Percentiles rank a stretch among this genome's conserved stretches.
These are phyloP conservation scores for Tulasnella sp. DNA, from an alignment of 768 basidiomycete species.

Conservation along the genomic window DNA sequence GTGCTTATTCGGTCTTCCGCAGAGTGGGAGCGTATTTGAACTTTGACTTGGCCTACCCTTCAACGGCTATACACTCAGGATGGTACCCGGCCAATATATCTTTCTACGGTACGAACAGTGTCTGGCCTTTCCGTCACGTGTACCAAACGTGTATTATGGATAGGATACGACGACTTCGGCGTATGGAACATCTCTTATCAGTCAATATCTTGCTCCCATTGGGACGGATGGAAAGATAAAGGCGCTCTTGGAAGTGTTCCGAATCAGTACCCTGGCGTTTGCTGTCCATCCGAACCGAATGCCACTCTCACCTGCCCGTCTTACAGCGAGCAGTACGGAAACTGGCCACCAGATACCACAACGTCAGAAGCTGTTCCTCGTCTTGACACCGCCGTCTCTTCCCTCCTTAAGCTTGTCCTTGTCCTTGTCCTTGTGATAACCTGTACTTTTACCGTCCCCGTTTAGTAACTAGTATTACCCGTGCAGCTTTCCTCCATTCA, in stretches of 20 bases:
- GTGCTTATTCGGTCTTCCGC: neutral
- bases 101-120: slow-evolving; percentile 40
- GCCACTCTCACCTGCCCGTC: slow-evolving; percentile 50
- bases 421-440: neutral
- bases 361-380: neutral
- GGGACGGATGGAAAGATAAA: slow-evolving; percentile 49
- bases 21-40: slow-evolving; percentile 64
- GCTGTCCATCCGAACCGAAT: slow-evolving; percentile 61
- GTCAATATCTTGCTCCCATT: slow-evolving; percentile 49
- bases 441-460: neutral
- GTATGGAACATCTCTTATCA: slow-evolving; percentile 75
- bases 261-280: slow-evolving; percentile 41
- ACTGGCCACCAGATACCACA: slow-evolving; percentile 10
- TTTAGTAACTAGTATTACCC: neutral
- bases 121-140: neutral
- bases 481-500: neutral
- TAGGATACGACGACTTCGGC: slow-evolving; percentile 57
- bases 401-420: neutral
- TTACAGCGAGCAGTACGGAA: slow-evolving; percentile 52
- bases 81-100: slow-evolving; percentile 66
- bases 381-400: neutral
- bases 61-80: slow-evolving; percentile 49
- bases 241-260: slow-evolving; percentile 59
- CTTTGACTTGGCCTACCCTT: slow-evolving; percentile 76
- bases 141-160: neutral